Evolutionary conservation across 1,139 yeast genomes (phyloP).

Genomic region (Sugiyamaella sp.): DNA sequence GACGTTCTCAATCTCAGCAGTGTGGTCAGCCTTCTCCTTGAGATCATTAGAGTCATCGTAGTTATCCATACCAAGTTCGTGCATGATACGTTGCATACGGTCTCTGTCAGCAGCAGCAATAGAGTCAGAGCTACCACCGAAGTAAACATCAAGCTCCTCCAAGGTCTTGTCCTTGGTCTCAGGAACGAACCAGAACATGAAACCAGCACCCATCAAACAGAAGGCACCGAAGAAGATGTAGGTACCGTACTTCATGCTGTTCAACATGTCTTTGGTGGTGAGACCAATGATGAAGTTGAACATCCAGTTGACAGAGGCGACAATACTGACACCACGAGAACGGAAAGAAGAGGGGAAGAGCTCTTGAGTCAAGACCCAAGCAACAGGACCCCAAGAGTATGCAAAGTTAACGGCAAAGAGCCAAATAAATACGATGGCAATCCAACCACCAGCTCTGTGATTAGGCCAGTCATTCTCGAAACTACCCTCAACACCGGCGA

Average conservation of each 20-base stretch:
- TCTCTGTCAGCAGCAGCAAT: slow-evolving; percentile 34
- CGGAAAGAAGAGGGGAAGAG: slow-evolving; percentile 70
- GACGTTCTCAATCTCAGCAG: slow-evolving; percentile 10
- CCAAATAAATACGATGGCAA: slow-evolving; percentile 68
- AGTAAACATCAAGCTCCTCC: slow-evolving; percentile 50
- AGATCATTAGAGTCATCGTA: slow-evolving; percentile 19
- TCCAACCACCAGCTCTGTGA: slow-evolving; percentile 49
- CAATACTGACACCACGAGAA: slow-evolving; percentile 67
- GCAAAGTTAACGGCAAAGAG: slow-evolving; percentile 74
- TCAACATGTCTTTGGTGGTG: slow-evolving; percentile 50
- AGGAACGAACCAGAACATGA: slow-evolving; percentile 49
- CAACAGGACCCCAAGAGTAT: slow-evolving; percentile 78
- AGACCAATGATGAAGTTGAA: slow-evolving; percentile 66
- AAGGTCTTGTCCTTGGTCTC: slow-evolving; percentile 53
- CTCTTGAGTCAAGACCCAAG: slow-evolving; percentile 79
- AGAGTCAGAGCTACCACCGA: slow-evolving; percentile 32
- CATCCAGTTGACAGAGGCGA: slow-evolving; percentile 81
- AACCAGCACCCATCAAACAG: slow-evolving; percentile 31
- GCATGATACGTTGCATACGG: slow-evolving; percentile 36
- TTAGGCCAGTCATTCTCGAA: slow-evolving; percentile 34
- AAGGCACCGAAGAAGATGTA: slow-evolving; percentile 53
- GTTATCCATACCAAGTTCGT: slow-evolving; percentile 31
- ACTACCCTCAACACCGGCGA: slow-evolving; percentile 39
- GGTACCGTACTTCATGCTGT: slow-evolving; percentile 46
- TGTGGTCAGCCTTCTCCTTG: slow-evolving; percentile 11